Conservation (phyloP, 148 eudicot species). For the Vaccinium myrtillus region DNA sequence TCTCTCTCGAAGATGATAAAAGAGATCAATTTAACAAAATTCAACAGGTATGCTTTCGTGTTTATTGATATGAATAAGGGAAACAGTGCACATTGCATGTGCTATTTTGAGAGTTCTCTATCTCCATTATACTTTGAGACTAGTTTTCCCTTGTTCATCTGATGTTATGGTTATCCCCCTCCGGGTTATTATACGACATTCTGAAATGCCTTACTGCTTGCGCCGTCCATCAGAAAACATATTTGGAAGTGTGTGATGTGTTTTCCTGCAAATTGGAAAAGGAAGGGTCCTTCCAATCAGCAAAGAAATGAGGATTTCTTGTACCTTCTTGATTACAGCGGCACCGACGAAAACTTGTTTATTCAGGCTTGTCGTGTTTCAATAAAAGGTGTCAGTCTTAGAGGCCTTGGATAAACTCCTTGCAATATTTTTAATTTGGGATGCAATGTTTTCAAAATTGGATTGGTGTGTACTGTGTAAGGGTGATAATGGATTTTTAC, state of each 20-base stretch:
- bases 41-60: slow-evolving; percentile 59
- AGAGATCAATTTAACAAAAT: slow-evolving; percentile 83
- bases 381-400: background rate
- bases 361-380: background rate
- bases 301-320: background rate
- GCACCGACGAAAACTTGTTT: background rate
- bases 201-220: background rate
- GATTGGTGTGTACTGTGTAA: too few species aligned
- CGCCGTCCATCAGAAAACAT: background rate
- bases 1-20: slow-evolving; percentile 88
- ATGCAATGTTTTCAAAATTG: too few species aligned
- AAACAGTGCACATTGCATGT: background rate
- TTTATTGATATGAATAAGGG: background rate
- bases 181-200: background rate
- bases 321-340: background rate
- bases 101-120: background rate
- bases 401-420: background rate
- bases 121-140: background rate
- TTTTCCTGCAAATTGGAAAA: background rate
- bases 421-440: too few species aligned
- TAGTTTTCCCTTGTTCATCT: background rate
- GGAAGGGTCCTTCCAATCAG: background rate
- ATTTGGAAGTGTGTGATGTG: background rate
- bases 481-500: too few species aligned
- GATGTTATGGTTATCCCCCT: background rate